phyloP scores from a whole-genome alignment of 495 filamentous ascomycete genomes.

The Polyplosphaeria fusca region DNA sequence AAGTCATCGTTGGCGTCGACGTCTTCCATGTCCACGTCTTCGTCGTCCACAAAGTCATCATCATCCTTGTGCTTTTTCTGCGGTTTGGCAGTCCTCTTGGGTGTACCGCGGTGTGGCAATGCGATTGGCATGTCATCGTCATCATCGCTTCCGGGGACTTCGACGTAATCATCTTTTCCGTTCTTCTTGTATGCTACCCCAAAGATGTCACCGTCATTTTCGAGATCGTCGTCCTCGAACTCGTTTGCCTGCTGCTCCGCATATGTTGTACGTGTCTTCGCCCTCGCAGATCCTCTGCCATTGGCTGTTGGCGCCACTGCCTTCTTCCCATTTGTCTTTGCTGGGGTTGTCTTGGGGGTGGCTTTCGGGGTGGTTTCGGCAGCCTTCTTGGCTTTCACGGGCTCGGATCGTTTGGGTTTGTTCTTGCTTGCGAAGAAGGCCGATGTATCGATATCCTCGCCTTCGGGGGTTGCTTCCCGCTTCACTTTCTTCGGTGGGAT shows the following conservation, averaged over 20 bases:
- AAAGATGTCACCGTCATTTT: constrained; percentile 36
- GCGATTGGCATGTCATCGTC: constrained; percentile 28
- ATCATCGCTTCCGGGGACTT: constrained; percentile 34
- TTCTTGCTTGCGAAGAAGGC: constrained; percentile 43
- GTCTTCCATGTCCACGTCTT: constrained; percentile 46
- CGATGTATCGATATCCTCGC: constrained; percentile 39
- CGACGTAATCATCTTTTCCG: constrained; percentile 41
- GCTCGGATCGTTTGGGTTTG: constrained; percentile 42
- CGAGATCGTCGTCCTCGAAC: constrained; percentile 43
- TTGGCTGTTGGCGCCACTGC: constrained; percentile 21
- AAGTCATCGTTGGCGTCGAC: constrained; percentile 44
- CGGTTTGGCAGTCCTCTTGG: constrained; percentile 25
- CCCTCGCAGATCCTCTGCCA: constrained; percentile 22
- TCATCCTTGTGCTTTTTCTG: constrained; percentile 35
- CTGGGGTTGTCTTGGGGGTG: constrained; percentile 33
- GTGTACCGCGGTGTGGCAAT: constrained; percentile 31
- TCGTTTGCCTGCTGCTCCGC: constrained; percentile 40
- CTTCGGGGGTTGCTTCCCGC: constrained; percentile 31
- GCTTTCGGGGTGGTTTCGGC: constrained; percentile 25
- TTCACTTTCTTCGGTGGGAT: constrained; percentile 39
- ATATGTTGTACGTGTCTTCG: constrained; percentile 30
- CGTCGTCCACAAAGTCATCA: constrained; percentile 35
- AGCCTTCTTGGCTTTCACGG: constrained; percentile 32
- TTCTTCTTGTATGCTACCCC: constrained; percentile 35
- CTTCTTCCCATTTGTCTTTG: constrained; percentile 27